Percentiles rank a stretch among this genome's conserved stretches.
Conservation (phyloP, 768 basidiomycete genomes). For the Leccinum longicurvipes region DNA sequence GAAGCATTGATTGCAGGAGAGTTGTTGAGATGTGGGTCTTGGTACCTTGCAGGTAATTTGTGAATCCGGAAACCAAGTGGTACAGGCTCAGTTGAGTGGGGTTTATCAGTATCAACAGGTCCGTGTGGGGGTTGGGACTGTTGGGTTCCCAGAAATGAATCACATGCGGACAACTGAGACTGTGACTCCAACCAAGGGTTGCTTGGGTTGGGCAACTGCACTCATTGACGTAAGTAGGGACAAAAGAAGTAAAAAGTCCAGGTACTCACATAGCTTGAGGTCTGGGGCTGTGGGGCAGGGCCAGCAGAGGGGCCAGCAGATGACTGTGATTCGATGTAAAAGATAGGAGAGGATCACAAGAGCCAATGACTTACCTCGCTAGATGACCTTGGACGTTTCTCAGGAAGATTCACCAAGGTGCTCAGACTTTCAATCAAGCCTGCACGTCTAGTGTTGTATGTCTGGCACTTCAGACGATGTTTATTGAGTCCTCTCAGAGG, state of each 20-base stretch:
- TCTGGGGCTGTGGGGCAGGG: not conserved
- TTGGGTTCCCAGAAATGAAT: not conserved
- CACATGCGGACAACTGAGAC: not conserved
- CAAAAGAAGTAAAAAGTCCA: not conserved
- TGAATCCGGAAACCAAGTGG: not conserved
- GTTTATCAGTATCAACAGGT: not conserved
- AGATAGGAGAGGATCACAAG: not conserved
- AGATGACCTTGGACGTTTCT: not conserved
- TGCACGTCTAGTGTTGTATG: not conserved
- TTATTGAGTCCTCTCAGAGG: not conserved
- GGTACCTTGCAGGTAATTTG: not conserved
- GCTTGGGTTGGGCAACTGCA: not conserved
- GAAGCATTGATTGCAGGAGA: not conserved
- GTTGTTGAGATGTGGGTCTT: not conserved
- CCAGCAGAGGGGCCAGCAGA: not conserved
- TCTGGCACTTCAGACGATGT: not conserved
- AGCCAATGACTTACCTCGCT: not conserved
- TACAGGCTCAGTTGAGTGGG: not conserved
- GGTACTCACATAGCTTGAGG: not conserved
- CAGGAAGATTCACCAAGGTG: not conserved
- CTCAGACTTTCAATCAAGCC: not conserved
- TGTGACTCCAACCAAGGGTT: not conserved
- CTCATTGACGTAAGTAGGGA: not conserved
- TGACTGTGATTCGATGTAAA: not conserved
- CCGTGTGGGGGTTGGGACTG: not conserved